A percentile compares a stretch with the other conserved stretches of the same genome.
phyloP scores from a whole-genome alignment of 176 grass and related monocot species.

The Carex pumila region DNA sequence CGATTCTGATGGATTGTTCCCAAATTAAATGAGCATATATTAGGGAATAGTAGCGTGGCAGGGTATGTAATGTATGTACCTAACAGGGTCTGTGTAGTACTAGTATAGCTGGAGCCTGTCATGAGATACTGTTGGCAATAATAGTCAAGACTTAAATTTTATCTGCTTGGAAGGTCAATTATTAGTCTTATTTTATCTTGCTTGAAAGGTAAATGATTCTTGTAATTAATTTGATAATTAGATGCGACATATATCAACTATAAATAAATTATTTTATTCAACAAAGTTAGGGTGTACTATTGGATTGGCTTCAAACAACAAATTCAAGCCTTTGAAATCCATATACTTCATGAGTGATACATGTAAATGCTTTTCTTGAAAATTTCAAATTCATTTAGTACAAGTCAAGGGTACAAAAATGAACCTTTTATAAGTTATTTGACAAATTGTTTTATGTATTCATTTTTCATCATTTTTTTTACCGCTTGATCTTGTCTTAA shows the following conservation, averaged over 20 bases:
- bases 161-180: neutral
- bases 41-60: conserved; percentile 7
- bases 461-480: no score
- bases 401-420: no score
- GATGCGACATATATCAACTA: neutral
- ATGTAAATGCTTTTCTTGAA: no score
- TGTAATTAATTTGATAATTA: neutral
- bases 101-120: conserved; percentile 21
- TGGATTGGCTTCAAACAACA: no score
- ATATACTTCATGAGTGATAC: no score
- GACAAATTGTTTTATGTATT: no score
- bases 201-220: neutral
- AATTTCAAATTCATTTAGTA: no score
- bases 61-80: conserved; percentile 28
- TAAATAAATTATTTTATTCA: no score
- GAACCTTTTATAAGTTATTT: no score
- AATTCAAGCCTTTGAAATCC: no score
- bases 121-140: conserved; percentile 17
- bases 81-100: conserved; percentile 7
- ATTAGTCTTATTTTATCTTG: neutral
- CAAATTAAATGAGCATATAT: conserved; percentile 17
- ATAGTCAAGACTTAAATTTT: neutral
- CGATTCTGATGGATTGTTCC: conserved; percentile 6
- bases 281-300: no score
- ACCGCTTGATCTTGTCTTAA: no score